Base-by-base conservation (phyloP, 129 eudicot genomes). In the Smallanthus sonchifolius region DNA sequence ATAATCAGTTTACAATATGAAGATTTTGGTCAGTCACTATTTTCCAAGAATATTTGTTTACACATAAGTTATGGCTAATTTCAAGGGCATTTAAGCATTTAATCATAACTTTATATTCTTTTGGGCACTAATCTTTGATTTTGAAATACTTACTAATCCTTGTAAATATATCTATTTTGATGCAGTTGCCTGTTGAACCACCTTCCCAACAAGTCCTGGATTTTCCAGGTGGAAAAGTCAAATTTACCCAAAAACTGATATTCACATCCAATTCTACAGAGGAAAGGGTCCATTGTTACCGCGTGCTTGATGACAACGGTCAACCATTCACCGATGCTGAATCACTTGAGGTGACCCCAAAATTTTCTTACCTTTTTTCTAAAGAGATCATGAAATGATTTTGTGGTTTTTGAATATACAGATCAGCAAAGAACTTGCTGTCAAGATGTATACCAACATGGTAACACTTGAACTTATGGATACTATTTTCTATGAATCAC, bases 221-320 rank as follows among this genome's bases (percentile, higher is more conserved):
- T 84, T 88, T 83, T 67, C 95, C 98, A 55, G 95, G 92, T 36
- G 97, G 97, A 66, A 73, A 81, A 60, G 96, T 92, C 42, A 88
- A 90, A 56, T 82, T 86, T 69, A 86, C 98, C 67, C 77, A 88
- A 9, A 78, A 88, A 34, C 37, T 89, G 73, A 51, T 63, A 37
- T 86, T 93, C 79, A 62, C 83, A 73, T 59, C 92, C 38, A 83
- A 79, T 52, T 73, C 83, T 69, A 64, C 60, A 0, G 81, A 79
- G 37, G 85, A 86, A 66, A 76, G 96, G 82, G 77, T 93, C 78
- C 86, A 73, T 45, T 93, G 97, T 83, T 93, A 84, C 68, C 86
- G 89, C 8, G 86, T 93, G 32, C 98, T 93, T 80, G 80, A 84
- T 71, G 90, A 93, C 35, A 71, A 79, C 69, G 95, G 96, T 34